Evolutionary conservation across 2,329 filamentous ascomycete species (phyloP).

Genomic region (Macrophomina phaseolina): DNA sequence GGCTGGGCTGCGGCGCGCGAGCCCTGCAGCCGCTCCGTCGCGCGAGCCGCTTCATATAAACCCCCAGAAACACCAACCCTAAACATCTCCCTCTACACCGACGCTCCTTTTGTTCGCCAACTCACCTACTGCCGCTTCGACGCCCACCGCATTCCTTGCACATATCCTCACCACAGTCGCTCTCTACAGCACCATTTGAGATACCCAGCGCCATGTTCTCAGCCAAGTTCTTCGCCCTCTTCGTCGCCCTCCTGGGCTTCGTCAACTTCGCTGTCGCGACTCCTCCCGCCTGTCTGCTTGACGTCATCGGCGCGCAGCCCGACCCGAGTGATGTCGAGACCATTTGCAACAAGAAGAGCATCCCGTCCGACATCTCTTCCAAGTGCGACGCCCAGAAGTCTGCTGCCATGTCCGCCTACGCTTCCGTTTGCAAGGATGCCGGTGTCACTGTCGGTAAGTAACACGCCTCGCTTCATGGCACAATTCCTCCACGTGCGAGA

Average conservation of each 20-base stretch:
- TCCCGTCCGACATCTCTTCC: slow-evolving; percentile 13
- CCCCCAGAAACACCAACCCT: slow-evolving; percentile 22
- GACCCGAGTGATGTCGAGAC: slow-evolving; percentile 28
- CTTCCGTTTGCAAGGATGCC: slow-evolving; percentile 26
- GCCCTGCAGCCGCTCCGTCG: slow-evolving; percentile 3
- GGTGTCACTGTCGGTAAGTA: slow-evolving; percentile 26
- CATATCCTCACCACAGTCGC: neutral
- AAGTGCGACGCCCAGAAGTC: slow-evolving; percentile 21
- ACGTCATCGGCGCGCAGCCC: slow-evolving; percentile 21
- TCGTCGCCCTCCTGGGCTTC: slow-evolving; percentile 29
- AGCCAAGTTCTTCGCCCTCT: slow-evolving; percentile 25
- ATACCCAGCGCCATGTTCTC: slow-evolving; percentile 27
- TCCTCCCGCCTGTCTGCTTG: slow-evolving; percentile 30
- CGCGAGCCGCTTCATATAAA: slow-evolving; percentile 10
- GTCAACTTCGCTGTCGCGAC: slow-evolving; percentile 28
- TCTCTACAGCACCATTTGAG: neutral
- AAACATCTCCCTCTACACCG: neutral
- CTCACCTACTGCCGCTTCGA: neutral
- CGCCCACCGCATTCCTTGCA: neutral
- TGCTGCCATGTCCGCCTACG: slow-evolving; percentile 27
- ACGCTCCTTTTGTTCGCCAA: slow-evolving; percentile 16
- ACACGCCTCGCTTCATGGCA: neutral
- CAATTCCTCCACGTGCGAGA: neutral
- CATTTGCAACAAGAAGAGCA: slow-evolving; percentile 28
- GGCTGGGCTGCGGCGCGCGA: neutral